These are phyloP conservation scores for Aschersonia sp. DNA, from an alignment of 2,329 filamentous ascomycete species.

Conservation along the genomic window DNA sequence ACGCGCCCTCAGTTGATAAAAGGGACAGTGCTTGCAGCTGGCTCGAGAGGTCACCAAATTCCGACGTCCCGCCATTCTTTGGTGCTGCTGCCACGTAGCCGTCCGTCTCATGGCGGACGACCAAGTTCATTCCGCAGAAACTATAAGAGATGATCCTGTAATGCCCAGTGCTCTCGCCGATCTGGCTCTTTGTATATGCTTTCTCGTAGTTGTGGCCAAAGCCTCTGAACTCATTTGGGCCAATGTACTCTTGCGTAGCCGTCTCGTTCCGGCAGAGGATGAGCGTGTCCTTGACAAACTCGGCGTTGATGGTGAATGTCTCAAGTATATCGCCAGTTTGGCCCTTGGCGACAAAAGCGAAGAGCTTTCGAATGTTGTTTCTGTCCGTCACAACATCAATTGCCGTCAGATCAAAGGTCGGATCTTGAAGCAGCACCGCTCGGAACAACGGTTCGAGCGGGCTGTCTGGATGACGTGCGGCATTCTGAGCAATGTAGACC, in stretches of 20 bases:
- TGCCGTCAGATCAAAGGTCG: constrained; percentile 20
- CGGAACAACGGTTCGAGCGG: constrained; percentile 33
- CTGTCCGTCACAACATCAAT: constrained; percentile 29
- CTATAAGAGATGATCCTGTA: constrained; percentile 28
- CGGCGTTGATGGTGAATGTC: constrained; percentile 25
- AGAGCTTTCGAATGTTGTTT: constrained; percentile 33
- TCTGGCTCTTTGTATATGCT: constrained; percentile 19
- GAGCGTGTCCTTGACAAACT: constrained; percentile 20
- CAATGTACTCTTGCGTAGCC: constrained; percentile 13
- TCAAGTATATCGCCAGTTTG: constrained; percentile 8
- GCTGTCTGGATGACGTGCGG: constrained; percentile 23
- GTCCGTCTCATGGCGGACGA: constrained; percentile 29
- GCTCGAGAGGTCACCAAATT: constrained; percentile 7
- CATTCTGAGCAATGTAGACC: constrained; percentile 29
- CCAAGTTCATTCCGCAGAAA: constrained; percentile 23
- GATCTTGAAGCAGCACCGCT: constrained; percentile 21
- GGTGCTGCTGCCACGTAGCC: constrained; percentile 16
- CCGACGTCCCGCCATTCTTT: not conserved
- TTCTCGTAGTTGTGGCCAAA: constrained; percentile 31
- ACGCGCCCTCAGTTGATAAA: constrained; percentile 4
- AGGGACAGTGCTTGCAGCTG: constrained; percentile 13
- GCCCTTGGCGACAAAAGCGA: constrained; percentile 22
- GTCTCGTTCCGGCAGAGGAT: constrained; percentile 22
- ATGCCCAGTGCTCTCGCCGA: constrained; percentile 25
- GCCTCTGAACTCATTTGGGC: constrained; percentile 21